A percentile compares a stretch with the other conserved stretches of the same genome.
phyloP scores from a whole-genome alignment of 1,139 yeast genomes.

The Maudiozyma humilis region DNA sequence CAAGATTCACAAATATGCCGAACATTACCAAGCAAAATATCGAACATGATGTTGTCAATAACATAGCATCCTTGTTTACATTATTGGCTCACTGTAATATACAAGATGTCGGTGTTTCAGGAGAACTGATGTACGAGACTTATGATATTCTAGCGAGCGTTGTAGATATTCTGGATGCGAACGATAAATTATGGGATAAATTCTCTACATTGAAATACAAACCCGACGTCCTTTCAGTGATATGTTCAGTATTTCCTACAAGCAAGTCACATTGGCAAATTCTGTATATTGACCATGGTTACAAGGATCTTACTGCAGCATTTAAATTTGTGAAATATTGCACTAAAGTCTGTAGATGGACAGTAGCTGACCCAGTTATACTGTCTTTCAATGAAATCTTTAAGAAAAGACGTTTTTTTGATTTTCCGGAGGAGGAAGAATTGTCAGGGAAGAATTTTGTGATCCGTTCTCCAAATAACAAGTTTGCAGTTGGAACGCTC shows the following conservation, averaged over 20 bases:
- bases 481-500: slow-evolving; percentile 10
- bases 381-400: slow-evolving; percentile 19
- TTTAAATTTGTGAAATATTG: slow-evolving; percentile 19
- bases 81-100: slow-evolving; percentile 18
- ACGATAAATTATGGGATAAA: slow-evolving; percentile 19
- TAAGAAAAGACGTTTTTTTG: slow-evolving; percentile 23
- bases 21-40: slow-evolving; percentile 11
- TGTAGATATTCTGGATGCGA: slow-evolving; percentile 10
- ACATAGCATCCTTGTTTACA: slow-evolving; percentile 24
- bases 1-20: slow-evolving; percentile 19
- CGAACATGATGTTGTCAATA: slow-evolving; percentile 18
- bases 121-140: slow-evolving; percentile 14
- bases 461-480: slow-evolving; percentile 5
- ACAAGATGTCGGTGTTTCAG: slow-evolving; percentile 7
- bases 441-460: slow-evolving; percentile 10
- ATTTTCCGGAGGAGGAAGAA: slow-evolving; percentile 22
- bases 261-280: slow-evolving; percentile 19
- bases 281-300: slow-evolving; percentile 13
- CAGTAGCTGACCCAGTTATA: slow-evolving; percentile 15
- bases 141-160: slow-evolving; percentile 19
- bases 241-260: slow-evolving; percentile 22
- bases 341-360: slow-evolving; percentile 17
- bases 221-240: slow-evolving; percentile 13
- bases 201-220: slow-evolving; percentile 13
- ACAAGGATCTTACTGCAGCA: slow-evolving; percentile 10